Percentiles rank a stretch among this genome's conserved stretches.
Conservation (phyloP, 2,329 filamentous ascomycete genomes). For the Aphanocladium album region DNA sequence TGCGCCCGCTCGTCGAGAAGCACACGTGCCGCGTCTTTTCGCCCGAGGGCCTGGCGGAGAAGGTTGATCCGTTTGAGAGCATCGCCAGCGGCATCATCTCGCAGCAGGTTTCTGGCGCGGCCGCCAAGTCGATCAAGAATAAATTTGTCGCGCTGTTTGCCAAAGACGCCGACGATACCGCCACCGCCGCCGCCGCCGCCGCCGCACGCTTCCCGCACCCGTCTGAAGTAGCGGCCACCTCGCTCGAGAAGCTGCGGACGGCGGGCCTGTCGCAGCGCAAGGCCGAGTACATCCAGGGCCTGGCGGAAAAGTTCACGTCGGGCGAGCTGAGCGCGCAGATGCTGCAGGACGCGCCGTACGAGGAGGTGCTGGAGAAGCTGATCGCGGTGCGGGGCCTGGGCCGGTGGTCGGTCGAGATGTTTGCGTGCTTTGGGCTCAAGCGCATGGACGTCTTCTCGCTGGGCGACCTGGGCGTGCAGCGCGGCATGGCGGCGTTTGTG, state of each 20-base stretch:
- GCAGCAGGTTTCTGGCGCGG: constrained; percentile 92
- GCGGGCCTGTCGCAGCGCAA: constrained; percentile 91
- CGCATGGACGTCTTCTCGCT: constrained; percentile 89
- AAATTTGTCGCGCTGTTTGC: constrained; percentile 75
- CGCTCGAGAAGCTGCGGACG: constrained; percentile 66
- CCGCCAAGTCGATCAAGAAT: constrained; percentile 80
- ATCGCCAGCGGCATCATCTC: constrained; percentile 86
- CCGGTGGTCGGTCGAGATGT: constrained; percentile 95
- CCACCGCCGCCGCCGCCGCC: neutral
- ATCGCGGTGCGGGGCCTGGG: constrained; percentile 84
- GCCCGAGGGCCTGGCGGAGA: constrained; percentile 73
- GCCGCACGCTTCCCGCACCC: constrained; percentile 77
- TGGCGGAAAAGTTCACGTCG: constrained; percentile 72
- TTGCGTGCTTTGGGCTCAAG: constrained; percentile 92
- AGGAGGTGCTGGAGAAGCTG: constrained; percentile 76
- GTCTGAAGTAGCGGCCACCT: constrained; percentile 58
- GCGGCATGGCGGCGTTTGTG: constrained; percentile 84
- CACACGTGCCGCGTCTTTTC: constrained; percentile 77
- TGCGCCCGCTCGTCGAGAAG: constrained; percentile 66
- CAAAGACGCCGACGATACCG: constrained; percentile 20
- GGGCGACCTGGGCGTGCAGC: constrained; percentile 88
- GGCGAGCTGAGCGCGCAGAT: constrained; percentile 73
- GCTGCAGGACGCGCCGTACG: constrained; percentile 74
- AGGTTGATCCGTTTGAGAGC: constrained; percentile 81
- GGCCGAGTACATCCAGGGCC: constrained; percentile 85